phyloP scores from a whole-genome alignment of 2,329 filamentous ascomycete genomes.

The Beauveria brongniartii region DNA sequence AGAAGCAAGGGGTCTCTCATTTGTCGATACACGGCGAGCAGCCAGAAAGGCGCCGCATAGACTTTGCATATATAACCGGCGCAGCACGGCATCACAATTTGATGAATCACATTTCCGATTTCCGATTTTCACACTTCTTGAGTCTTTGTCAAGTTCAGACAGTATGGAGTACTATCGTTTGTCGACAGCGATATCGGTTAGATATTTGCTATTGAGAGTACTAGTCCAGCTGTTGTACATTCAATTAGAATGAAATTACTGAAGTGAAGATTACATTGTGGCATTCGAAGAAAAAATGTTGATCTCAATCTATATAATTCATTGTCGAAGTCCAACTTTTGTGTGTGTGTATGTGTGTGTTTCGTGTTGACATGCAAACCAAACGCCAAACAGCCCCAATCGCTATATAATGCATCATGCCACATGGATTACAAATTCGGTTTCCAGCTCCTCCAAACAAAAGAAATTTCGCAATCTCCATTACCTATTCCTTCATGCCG shows the following conservation, averaged over 20 bases:
- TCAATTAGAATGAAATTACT: too few species aligned
- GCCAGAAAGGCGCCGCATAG: slow-evolving; percentile 2
- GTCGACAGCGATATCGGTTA: too few species aligned
- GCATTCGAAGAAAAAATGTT: not conserved
- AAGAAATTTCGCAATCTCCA: not conserved
- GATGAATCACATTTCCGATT: not conserved
- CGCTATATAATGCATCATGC: not conserved
- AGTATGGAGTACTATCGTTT: too few species aligned
- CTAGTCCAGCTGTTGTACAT: too few species aligned
- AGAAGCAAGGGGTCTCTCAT: not conserved
- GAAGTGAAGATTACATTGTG: too few species aligned
- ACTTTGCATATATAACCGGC: slow-evolving; percentile 11
- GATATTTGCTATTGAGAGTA: too few species aligned
- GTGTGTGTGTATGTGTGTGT: not conserved
- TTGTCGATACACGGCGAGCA: slow-evolving; percentile 1
- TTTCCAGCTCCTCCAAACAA: not conserved
- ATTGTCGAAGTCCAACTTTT: not conserved
- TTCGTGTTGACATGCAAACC: not conserved
- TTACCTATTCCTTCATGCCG: not conserved
- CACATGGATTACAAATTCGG: not conserved
- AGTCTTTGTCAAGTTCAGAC: not conserved
- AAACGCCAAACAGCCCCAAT: not conserved
- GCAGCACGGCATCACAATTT: not conserved
- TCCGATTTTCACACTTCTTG: not conserved
- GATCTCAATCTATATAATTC: not conserved